A percentile compares a stretch with the other conserved stretches of the same genome.
phyloP scores from a whole-genome alignment of 306 rosid genomes.

The Ziziphus jujuba region DNA sequence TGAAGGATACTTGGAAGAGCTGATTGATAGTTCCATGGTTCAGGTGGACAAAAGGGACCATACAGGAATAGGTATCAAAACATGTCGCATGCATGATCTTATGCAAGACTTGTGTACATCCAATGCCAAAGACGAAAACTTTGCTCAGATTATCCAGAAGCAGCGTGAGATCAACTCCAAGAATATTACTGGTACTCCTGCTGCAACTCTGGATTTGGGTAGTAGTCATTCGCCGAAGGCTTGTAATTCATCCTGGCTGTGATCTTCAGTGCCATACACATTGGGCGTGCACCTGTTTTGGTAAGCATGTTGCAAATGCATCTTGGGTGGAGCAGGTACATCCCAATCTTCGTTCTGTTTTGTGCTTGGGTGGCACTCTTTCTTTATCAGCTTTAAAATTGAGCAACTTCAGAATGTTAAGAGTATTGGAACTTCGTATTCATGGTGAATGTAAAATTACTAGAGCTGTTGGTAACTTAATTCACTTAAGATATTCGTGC shows the following conservation, averaged over 20 bases:
- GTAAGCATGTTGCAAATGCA: too few species aligned
- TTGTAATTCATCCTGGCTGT: neutral
- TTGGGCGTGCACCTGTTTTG: too few species aligned
- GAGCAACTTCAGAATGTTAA: slow-evolving; percentile 33
- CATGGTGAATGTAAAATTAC: neutral
- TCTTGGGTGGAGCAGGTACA: neutral
- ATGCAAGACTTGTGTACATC: slow-evolving; percentile 51
- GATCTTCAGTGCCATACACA: too few species aligned
- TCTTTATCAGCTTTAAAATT: neutral
- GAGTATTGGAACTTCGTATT: slow-evolving; percentile 35
- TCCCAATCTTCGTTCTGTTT: neutral
- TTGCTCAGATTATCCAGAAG: slow-evolving; percentile 19
- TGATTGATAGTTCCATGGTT: slow-evolving; percentile 51
- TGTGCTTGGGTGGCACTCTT: neutral
- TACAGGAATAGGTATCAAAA: slow-evolving; percentile 40
- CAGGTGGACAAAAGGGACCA: slow-evolving; percentile 45
- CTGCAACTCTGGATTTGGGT: slow-evolving; percentile 17
- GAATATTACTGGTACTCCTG: slow-evolving; percentile 5
- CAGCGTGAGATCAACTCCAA: slow-evolving; percentile 10
- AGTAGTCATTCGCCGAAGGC: slow-evolving; percentile 3
- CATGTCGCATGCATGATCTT: slow-evolving; percentile 52
- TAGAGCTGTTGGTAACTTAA: slow-evolving; percentile 28
- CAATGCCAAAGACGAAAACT: slow-evolving; percentile 42
- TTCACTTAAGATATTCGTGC: slow-evolving; percentile 45
- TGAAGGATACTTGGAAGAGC: slow-evolving; percentile 31